phyloP scores from a whole-genome alignment of 2,329 filamentous ascomycete genomes.

The Beauveria sp. region DNA sequence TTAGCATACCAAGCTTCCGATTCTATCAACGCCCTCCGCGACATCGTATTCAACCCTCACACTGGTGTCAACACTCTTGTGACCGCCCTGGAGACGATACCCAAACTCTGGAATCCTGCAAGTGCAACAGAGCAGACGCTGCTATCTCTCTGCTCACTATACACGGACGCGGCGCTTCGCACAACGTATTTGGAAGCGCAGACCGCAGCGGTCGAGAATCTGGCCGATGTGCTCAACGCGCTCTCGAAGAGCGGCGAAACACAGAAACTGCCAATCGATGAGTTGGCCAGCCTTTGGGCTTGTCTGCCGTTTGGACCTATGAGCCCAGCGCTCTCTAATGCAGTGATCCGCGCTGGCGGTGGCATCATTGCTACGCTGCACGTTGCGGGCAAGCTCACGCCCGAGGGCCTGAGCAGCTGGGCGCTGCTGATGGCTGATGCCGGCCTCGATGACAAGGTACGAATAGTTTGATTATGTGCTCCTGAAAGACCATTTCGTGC shows the following conservation, averaged over 20 bases:
- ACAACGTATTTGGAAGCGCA: conserved; percentile 38
- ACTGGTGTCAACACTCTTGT: conserved; percentile 29
- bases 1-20: conserved; percentile 19
- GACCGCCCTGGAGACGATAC: conserved; percentile 31
- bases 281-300: conserved; percentile 34
- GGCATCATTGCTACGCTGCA: conserved; percentile 32
- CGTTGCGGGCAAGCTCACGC: conserved; percentile 14
- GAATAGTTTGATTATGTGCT: conserved; percentile 9
- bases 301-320: conserved; percentile 29
- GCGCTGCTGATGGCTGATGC: conserved; percentile 42
- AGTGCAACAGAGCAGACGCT: conserved; percentile 19
- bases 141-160: conserved; percentile 33
- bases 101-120: conserved; percentile 21
- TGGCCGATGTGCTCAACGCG: conserved; percentile 38
- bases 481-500: neutral
- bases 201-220: conserved; percentile 37
- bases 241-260: conserved; percentile 23
- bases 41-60: conserved; percentile 22
- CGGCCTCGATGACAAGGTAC: conserved; percentile 40
- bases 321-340: conserved; percentile 43
- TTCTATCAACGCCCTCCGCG: conserved; percentile 18
- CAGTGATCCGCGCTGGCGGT: conserved; percentile 41
- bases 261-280: conserved; percentile 23
- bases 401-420: conserved; percentile 31
- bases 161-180: conserved; percentile 32